Conservation (phyloP, 192 early-diverging fungal genomes). For the Coemansia sp. region DNA sequence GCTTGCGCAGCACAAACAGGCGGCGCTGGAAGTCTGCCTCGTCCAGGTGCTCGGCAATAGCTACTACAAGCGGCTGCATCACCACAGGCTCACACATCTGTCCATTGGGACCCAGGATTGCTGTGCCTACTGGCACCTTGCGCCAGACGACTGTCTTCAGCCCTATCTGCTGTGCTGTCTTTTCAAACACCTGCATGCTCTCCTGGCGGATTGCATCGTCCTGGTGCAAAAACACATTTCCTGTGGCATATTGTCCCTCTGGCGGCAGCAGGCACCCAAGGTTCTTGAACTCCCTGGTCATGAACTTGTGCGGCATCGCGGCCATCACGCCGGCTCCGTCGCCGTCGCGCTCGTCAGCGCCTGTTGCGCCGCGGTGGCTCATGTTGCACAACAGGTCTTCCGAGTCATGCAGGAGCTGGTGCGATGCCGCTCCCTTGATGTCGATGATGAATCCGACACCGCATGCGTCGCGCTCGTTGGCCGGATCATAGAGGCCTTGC, state of each 20-base stretch:
- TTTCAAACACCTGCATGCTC: conserved; percentile 73
- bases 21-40: conserved; percentile 72
- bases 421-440: conserved; percentile 81
- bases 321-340: conserved; percentile 99
- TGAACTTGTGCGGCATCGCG: conserved; percentile 88
- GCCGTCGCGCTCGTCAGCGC: conserved; percentile 92
- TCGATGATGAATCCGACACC: conserved; percentile 97
- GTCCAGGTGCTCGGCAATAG: conserved; percentile 44
- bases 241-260: conserved; percentile 90
- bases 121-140: conserved; percentile 76
- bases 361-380: conserved; percentile 96
- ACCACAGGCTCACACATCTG: conserved; percentile 89
- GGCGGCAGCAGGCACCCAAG: conserved; percentile 70
- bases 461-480: conserved; percentile 90
- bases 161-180: conserved; percentile 71
- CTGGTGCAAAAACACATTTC: conserved; percentile 88
- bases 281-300: conserved; percentile 62
- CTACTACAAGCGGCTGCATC: conserved; percentile 87
- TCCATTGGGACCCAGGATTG: conserved; percentile 87
- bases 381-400: conserved; percentile 95
- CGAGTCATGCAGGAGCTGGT: conserved; percentile 90
- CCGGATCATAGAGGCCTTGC: conserved; percentile 87
- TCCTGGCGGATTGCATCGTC: conserved; percentile 66
- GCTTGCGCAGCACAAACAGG: conserved; percentile 89
- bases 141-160: conserved; percentile 89